phyloP scores from a whole-genome alignment of 2,329 filamentous ascomycete genomes.

The Aspergillus tanneri region DNA sequence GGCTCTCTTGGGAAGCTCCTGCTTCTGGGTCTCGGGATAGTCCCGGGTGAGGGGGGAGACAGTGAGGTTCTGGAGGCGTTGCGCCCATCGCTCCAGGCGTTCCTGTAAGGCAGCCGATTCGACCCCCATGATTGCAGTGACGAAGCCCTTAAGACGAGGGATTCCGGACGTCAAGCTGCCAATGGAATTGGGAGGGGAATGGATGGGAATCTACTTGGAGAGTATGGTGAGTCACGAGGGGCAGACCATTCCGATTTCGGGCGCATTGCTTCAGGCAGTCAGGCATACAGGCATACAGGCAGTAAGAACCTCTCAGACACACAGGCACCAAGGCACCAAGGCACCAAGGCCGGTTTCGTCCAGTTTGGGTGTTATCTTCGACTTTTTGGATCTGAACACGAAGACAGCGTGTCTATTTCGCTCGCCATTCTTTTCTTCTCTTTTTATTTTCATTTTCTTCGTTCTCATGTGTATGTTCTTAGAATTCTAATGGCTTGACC shows the following conservation, averaged over 20 bases:
- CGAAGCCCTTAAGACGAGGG: slow-evolving; percentile 11
- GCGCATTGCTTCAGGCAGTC: neutral
- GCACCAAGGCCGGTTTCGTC: neutral
- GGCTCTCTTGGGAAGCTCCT: slow-evolving; percentile 37
- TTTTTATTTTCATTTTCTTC: no score
- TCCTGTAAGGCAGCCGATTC: slow-evolving; percentile 36
- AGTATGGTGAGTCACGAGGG: neutral
- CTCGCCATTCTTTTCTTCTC: neutral
- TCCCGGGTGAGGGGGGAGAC: slow-evolving; percentile 47
- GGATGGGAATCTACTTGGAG: slow-evolving; percentile 6
- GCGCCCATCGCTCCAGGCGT: slow-evolving; percentile 44
- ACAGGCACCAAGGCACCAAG: neutral
- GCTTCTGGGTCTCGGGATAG: slow-evolving; percentile 42
- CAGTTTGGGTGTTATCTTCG: neutral
- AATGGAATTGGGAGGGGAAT: slow-evolving; percentile 9
- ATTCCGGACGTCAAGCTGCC: slow-evolving; percentile 10
- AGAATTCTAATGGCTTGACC: no score
- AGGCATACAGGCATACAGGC: neutral
- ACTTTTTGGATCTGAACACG: neutral
- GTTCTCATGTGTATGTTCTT: no score
- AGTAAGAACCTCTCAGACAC: no score
- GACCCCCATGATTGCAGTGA: slow-evolving; percentile 34
- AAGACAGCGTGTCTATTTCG: neutral
- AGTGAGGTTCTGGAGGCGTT: slow-evolving; percentile 43
- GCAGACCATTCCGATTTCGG: neutral